phyloP scores from a whole-genome alignment of 768 basidiomycete genomes.

The Mycena haematopus region DNA sequence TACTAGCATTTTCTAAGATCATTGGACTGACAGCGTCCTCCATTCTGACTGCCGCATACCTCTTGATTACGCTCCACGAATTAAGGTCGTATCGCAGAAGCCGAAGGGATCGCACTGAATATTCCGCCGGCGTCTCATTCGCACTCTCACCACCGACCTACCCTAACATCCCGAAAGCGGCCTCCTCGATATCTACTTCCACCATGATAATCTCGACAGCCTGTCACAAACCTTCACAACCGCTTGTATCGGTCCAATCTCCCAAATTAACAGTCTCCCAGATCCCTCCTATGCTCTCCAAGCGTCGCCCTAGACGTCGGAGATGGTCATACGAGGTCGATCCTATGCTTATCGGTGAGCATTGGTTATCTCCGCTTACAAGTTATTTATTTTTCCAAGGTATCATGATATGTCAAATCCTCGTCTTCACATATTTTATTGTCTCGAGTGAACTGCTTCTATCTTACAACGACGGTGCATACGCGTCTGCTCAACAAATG shows the following conservation, averaged over 20 bases:
- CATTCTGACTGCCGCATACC: conserved; percentile 39
- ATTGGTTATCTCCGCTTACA: background rate
- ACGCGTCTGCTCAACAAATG: conserved; percentile 37
- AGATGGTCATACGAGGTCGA: conserved; percentile 44
- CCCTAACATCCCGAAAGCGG: background rate
- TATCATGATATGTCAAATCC: conserved; percentile 42
- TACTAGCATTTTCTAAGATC: conserved; percentile 14
- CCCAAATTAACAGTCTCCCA: background rate
- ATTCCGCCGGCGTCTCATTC: background rate
- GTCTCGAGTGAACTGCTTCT: conserved; percentile 46
- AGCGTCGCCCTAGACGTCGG: conserved; percentile 39
- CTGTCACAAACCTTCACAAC: conserved; percentile 2
- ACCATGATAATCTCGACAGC: background rate
- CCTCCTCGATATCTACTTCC: conserved; percentile 4
- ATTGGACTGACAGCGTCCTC: conserved; percentile 41
- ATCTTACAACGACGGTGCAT: conserved; percentile 36
- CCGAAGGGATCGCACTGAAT: conserved; percentile 8
- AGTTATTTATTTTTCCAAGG: conserved; percentile 28
- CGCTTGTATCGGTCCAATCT: background rate
- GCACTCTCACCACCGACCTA: background rate
- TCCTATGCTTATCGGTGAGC: conserved; percentile 43
- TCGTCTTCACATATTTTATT: conserved; percentile 49
- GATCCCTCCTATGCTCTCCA: background rate
- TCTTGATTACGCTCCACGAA: conserved; percentile 43
- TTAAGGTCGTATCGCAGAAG: conserved; percentile 38